Percentiles rank a stretch among this genome's conserved stretches.
These are phyloP conservation scores for Aspergillus heteromorphus DNA, from an alignment of 495 filamentous ascomycete genomes.

Conservation along the genomic window DNA sequence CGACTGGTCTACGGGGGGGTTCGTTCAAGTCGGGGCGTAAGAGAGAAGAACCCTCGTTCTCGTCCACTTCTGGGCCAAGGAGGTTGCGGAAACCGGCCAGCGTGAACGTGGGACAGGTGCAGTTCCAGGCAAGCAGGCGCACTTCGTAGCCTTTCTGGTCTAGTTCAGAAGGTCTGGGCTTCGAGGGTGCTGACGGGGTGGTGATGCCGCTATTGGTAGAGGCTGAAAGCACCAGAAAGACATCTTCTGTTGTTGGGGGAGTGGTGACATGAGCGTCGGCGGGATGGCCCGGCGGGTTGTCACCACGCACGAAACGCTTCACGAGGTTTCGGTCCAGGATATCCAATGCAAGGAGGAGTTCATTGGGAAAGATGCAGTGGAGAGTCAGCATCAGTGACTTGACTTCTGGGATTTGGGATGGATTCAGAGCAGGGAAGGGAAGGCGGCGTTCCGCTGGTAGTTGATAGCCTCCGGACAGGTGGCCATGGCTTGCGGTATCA, in stretches of 20 bases:
- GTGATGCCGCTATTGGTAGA: conserved; percentile 33
- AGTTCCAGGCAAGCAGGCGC: conserved; percentile 74
- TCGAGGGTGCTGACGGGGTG: not conserved
- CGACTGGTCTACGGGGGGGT: too few species aligned
- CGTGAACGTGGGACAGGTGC: conserved; percentile 77
- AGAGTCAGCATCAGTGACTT: conserved; percentile 47
- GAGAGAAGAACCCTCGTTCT: not conserved
- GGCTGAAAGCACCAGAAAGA: conserved; percentile 40
- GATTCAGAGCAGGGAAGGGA: conserved; percentile 17
- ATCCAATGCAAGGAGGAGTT: conserved; percentile 70
- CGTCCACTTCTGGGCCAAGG: not conserved
- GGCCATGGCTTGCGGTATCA: not conserved
- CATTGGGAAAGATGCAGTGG: conserved; percentile 50
- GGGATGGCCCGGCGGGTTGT: conserved; percentile 2
- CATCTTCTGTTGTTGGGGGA: conserved; percentile 12
- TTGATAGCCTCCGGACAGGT: conserved; percentile 4
- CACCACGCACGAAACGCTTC: conserved; percentile 28
- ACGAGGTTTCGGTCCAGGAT: conserved; percentile 72
- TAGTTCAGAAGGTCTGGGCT: conserved; percentile 15
- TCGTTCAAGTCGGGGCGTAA: not conserved
- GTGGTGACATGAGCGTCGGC: not conserved
- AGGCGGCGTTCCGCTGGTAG: conserved; percentile 13
- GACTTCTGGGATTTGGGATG: conserved; percentile 15
- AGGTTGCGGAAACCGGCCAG: conserved; percentile 57
- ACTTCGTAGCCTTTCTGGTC: conserved; percentile 58